These are phyloP conservation scores for Dipteronia dyeriana DNA, from an alignment of 345 rosid species.

Conservation along the genomic window DNA sequence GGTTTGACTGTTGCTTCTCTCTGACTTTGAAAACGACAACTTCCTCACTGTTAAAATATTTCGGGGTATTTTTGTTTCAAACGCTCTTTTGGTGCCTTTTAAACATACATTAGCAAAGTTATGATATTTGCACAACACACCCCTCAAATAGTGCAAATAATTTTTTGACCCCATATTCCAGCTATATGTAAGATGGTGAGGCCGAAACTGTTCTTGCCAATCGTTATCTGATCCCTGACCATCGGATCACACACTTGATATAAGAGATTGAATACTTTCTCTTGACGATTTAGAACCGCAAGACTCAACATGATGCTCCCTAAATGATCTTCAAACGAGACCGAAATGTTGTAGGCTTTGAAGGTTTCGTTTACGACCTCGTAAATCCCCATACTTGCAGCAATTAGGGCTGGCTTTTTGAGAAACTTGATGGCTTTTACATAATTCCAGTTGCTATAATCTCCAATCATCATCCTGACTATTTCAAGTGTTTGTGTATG, in stretches of 20 bases:
- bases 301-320: neutral
- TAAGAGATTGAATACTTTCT: conserved; percentile 15
- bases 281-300: conserved; percentile 20
- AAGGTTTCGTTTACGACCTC: neutral
- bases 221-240: neutral
- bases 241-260: neutral
- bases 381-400: neutral
- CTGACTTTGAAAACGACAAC: no score
- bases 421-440: neutral
- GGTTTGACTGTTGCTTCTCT: no score
- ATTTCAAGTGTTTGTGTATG: conserved; percentile 9
- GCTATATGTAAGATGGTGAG: conserved; percentile 24
- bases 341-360: neutral
- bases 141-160: no score
- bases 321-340: neutral
- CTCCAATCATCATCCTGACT: neutral
- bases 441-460: neutral
- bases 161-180: neutral
- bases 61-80: no score
- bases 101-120: no score
- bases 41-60: no score
- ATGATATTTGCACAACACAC: no score
- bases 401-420: neutral
- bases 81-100: no score
- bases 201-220: neutral